A percentile compares a stretch with the other conserved stretches of the same genome.
phyloP scores from a whole-genome alignment of 1,284 basidiomycete genomes.

The Cerrena zonata region DNA sequence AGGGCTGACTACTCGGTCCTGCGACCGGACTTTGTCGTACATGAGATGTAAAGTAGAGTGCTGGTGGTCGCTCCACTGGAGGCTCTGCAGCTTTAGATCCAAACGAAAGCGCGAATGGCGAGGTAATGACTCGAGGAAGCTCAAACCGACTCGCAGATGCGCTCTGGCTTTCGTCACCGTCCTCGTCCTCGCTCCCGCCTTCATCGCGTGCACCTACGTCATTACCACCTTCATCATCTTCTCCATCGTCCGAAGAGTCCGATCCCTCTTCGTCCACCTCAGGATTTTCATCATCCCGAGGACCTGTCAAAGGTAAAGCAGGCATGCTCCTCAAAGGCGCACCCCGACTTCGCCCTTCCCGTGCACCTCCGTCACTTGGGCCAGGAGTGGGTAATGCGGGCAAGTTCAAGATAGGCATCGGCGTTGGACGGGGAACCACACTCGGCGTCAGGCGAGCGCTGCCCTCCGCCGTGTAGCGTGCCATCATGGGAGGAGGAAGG shows the following conservation, averaged over 20 bases:
- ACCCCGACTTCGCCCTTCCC: conserved; percentile 5
- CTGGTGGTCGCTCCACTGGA: not conserved
- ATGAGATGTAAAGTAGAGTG: conserved; percentile 19
- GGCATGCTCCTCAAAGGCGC: conserved; percentile 42
- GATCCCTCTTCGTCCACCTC: conserved; percentile 29
- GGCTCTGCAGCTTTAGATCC: not conserved
- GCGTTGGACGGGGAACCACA: conserved; percentile 42
- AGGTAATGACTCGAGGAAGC: conserved; percentile 22
- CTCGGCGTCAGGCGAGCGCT: conserved; percentile 42
- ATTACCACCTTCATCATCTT: conserved; percentile 26
- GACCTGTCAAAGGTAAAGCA: conserved; percentile 42
- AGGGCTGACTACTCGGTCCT: conserved; percentile 7
- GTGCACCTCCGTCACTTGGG: conserved; percentile 17
- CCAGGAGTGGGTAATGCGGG: conserved; percentile 37
- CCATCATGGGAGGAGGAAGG: conserved; percentile 29
- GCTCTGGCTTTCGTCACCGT: conserved; percentile 29
- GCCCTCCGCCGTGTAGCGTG: conserved; percentile 26
- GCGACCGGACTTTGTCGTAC: conserved; percentile 13
- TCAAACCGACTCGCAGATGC: conserved; percentile 7
- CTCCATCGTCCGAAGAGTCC: conserved; percentile 34
- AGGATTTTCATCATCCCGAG: conserved; percentile 34
- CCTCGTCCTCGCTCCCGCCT: conserved; percentile 9
- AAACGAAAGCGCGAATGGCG: conserved; percentile 18
- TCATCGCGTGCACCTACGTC: not conserved
- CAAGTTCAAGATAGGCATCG: conserved; percentile 45